A percentile compares a stretch with the other conserved stretches of the same genome.
phyloP scores from a whole-genome alignment of 306 rosid genomes.

The Citrullus colocynthis region DNA sequence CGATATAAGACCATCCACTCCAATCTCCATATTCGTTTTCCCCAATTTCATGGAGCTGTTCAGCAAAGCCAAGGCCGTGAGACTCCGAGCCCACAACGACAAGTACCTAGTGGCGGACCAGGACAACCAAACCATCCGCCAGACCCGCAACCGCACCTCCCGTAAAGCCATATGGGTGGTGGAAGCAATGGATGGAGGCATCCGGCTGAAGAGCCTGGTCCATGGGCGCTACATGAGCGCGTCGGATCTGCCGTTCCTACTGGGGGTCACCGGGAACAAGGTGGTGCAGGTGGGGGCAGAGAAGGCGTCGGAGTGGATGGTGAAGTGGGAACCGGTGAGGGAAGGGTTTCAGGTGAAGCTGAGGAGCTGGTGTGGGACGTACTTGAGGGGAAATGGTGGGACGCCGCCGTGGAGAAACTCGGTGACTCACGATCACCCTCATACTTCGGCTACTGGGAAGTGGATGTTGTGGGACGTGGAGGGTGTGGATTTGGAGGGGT shows the following conservation, averaged over 20 bases:
- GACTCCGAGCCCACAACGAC: slow-evolving; percentile 56
- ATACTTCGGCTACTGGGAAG: slow-evolving; percentile 27
- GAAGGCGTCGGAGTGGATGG: slow-evolving; percentile 11
- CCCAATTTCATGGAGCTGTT: slow-evolving; percentile 38
- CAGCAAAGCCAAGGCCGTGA: slow-evolving; percentile 32
- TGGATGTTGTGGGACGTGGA: slow-evolving; percentile 69
- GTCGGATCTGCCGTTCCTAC: slow-evolving; percentile 27
- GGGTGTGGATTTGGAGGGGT: slow-evolving; percentile 10
- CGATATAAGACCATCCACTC: neutral
- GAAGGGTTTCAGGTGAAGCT: slow-evolving; percentile 71
- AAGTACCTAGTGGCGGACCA: slow-evolving; percentile 56
- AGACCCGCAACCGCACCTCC: slow-evolving; percentile 35
- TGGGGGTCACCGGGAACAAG: slow-evolving; percentile 54
- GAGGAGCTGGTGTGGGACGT: slow-evolving; percentile 58
- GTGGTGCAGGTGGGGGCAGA: slow-evolving; percentile 24
- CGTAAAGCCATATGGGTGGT: slow-evolving; percentile 49
- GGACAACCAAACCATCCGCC: slow-evolving; percentile 34
- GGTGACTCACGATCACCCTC: slow-evolving; percentile 51
- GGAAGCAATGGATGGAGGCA: slow-evolving; percentile 22
- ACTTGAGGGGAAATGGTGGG: slow-evolving; percentile 63
- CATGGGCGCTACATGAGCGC: slow-evolving; percentile 53
- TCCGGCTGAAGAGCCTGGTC: slow-evolving; percentile 46
- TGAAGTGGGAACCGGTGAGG: slow-evolving; percentile 59
- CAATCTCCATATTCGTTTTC: neutral
- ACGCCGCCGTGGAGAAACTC: slow-evolving; percentile 83